Conservation (phyloP, 2,329 filamentous ascomycete genomes). For the Cytospora piceicola region DNA sequence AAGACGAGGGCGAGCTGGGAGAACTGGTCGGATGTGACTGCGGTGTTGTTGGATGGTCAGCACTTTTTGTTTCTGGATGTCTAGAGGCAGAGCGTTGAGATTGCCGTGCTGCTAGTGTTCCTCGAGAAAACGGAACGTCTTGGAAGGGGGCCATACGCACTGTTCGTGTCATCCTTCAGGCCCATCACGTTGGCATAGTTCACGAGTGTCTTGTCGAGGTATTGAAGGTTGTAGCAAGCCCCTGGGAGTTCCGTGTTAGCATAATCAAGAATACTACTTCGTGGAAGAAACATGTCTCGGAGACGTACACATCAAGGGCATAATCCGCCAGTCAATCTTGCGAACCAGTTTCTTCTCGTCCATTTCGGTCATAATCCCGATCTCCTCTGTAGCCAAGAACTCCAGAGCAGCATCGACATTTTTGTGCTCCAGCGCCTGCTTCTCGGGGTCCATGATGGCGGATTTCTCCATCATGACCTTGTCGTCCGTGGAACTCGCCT, state of each 20-base stretch:
- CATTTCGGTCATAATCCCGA: conserved; percentile 20
- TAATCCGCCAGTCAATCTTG: conserved; percentile 39
- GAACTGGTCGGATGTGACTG: conserved; percentile 37
- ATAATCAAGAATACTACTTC: not conserved
- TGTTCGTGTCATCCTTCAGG: conserved; percentile 37
- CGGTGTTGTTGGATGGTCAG: not conserved
- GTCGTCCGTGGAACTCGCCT: not conserved
- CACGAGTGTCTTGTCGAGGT: conserved; percentile 39
- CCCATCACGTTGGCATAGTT: conserved; percentile 41
- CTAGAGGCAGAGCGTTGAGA: not conserved
- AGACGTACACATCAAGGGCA: conserved; percentile 39
- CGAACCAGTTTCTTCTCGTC: conserved; percentile 32
- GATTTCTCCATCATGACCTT: not conserved
- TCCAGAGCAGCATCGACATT: conserved; percentile 27
- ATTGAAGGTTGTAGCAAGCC: conserved; percentile 40
- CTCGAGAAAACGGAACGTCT: not conserved
- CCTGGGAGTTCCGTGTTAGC: conserved; percentile 29
- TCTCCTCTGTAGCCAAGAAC: conserved; percentile 21
- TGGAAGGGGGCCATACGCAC: not conserved
- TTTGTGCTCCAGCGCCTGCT: conserved; percentile 18
- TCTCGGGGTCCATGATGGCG: conserved; percentile 22
- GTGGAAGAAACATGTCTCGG: not conserved
- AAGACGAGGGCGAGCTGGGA: conserved; percentile 40
- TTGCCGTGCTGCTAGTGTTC: not conserved
- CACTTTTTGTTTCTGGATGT: not conserved